Evolutionary conservation across 2,329 filamentous ascomycete genomes (phyloP).

Genomic region (Diplodia scrobiculata): DNA sequence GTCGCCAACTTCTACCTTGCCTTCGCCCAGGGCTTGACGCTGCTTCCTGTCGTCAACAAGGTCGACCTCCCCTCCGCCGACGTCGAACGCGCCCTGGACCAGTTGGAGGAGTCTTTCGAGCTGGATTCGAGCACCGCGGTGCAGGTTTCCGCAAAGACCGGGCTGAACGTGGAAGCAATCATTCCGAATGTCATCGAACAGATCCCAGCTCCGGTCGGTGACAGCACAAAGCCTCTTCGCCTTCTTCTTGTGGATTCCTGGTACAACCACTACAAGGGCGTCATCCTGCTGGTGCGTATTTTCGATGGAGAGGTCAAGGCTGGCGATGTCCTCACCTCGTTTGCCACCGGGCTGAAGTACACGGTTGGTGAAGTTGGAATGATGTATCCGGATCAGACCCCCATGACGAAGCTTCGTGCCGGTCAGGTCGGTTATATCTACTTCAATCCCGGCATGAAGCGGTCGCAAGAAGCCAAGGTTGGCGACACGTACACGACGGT

Average conservation of each 20-base stretch:
- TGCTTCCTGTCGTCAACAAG: slow-evolving; percentile 96
- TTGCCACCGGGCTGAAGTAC: slow-evolving; percentile 87
- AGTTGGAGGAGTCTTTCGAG: slow-evolving; percentile 86
- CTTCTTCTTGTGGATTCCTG: slow-evolving; percentile 94
- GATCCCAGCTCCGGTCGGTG: slow-evolving; percentile 78
- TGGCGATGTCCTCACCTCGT: slow-evolving; percentile 82
- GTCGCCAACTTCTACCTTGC: slow-evolving; percentile 98
- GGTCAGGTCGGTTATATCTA: slow-evolving; percentile 95
- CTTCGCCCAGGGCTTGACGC: slow-evolving; percentile 82
- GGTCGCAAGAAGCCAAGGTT: slow-evolving; percentile 90
- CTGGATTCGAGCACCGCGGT: slow-evolving; percentile 74
- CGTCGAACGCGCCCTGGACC: slow-evolving; percentile 78
- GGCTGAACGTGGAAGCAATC: slow-evolving; percentile 79
- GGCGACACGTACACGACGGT: slow-evolving; percentile 91
- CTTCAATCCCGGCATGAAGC: slow-evolving; percentile 99
- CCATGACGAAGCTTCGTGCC: slow-evolving; percentile 77
- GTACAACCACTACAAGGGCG: slow-evolving; percentile 96
- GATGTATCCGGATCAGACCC: slow-evolving; percentile 85
- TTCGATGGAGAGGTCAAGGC: slow-evolving; percentile 84
- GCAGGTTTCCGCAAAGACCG: slow-evolving; percentile 90
- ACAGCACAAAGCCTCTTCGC: slow-evolving; percentile 70
- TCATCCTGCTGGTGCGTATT: slow-evolving; percentile 84
- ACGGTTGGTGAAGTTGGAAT: slow-evolving; percentile 95
- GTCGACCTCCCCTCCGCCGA: slow-evolving; percentile 91
- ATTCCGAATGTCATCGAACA: slow-evolving; percentile 82